Percentiles rank a stretch among this genome's conserved stretches.
phyloP scores from a whole-genome alignment of 805 yeast species.

The Lipomyces kockii region DNA sequence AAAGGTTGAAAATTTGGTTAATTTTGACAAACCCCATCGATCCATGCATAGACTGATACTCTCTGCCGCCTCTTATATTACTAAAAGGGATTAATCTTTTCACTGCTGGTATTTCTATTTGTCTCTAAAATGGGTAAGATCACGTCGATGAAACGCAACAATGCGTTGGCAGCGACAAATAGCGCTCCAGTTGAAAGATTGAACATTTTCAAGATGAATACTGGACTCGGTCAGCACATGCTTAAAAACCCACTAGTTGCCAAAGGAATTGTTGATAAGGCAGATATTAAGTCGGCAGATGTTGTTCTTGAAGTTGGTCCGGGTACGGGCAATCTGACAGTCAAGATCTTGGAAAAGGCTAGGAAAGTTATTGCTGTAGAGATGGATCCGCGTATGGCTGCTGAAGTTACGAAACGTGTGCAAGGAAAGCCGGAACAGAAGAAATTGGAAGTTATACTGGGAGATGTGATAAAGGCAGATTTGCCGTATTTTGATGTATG shows the following conservation, averaged over 20 bases:
- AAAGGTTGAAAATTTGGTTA: neutral
- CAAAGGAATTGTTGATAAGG: slow-evolving; percentile 97
- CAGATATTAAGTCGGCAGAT: slow-evolving; percentile 89
- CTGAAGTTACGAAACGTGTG: slow-evolving; percentile 94
- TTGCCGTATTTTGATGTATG: slow-evolving; percentile 94
- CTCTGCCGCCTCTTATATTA: neutral
- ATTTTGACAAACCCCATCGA: neutral
- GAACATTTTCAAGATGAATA: slow-evolving; percentile 84
- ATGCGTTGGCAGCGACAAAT: slow-evolving; percentile 58
- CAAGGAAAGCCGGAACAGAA: slow-evolving; percentile 95
- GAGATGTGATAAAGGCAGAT: slow-evolving; percentile 95
- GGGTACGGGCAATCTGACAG: slow-evolving; percentile 98
- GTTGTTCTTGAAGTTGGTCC: slow-evolving; percentile 97
- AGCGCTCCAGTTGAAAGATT: slow-evolving; percentile 18
- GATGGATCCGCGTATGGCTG: slow-evolving; percentile 99
- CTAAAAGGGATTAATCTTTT: neutral
- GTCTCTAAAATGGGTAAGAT: slow-evolving; percentile 35
- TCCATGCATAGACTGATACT: neutral
- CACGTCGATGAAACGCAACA: slow-evolving; percentile 17
- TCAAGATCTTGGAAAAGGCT: slow-evolving; percentile 88
- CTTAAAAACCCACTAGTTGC: slow-evolving; percentile 95
- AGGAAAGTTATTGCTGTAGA: slow-evolving; percentile 94
- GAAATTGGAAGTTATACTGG: slow-evolving; percentile 86
- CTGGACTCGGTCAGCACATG: slow-evolving; percentile 96
- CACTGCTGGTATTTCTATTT: neutral